A percentile compares a stretch with the other conserved stretches of the same genome.
phyloP scores from a whole-genome alignment of 2,329 filamentous ascomycete species.

The Acrodontium crateriforme region DNA sequence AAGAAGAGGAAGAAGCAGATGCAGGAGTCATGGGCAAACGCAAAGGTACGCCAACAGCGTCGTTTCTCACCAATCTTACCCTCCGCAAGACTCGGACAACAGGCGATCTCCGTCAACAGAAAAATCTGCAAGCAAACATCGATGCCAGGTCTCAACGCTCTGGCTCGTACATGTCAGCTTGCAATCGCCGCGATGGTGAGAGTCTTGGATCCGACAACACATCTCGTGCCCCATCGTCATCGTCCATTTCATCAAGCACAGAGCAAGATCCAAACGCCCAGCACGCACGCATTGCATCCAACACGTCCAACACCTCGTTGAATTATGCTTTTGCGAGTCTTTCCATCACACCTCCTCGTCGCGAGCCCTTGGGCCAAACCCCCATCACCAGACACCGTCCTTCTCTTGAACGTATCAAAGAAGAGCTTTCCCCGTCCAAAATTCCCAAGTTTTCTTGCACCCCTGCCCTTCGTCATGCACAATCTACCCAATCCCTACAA shows the following conservation, averaged over 20 bases:
- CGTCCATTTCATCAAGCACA: constrained; percentile 4
- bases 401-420: constrained; percentile 19
- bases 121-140: constrained; percentile 2
- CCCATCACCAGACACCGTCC: constrained; percentile 13
- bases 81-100: constrained; percentile 21
- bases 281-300: constrained; percentile 16
- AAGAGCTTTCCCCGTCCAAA: constrained; percentile 17
- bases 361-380: constrained; percentile 1
- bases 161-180: constrained; percentile 7
- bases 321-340: constrained; percentile 16
- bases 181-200: constrained; percentile 4
- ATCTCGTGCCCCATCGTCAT: constrained; percentile 5
- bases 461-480: constrained; percentile 17
- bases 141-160: constrained; percentile 18
- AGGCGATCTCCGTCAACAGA: constrained; percentile 11
- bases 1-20: constrained; percentile 27
- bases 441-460: constrained; percentile 22
- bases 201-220: constrained; percentile 1
- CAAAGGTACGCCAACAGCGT: constrained; percentile 33
- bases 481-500: constrained; percentile 15
- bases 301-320: constrained; percentile 19
- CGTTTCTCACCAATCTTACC: constrained; percentile 25
- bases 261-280: constrained; percentile 8
- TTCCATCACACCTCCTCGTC: constrained; percentile 12
- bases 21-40: constrained; percentile 21